Conservation (phyloP, 106 monocot genomes). For the Agapanthus africanus region DNA sequence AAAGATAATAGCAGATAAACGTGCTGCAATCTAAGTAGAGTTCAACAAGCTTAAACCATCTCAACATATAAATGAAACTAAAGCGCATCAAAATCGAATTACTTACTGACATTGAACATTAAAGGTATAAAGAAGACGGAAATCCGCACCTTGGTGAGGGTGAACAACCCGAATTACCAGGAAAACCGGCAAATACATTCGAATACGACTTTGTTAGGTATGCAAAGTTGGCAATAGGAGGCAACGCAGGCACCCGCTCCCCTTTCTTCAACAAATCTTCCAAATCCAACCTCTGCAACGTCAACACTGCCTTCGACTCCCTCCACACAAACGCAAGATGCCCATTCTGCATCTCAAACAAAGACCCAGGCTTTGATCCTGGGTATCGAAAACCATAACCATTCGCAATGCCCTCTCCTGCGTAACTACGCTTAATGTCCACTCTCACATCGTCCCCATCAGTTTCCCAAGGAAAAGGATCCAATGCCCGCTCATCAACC, state of each 20-base stretch:
- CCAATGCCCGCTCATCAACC: slow-evolving; percentile 36
- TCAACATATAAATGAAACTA: no score
- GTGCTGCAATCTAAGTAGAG: no score
- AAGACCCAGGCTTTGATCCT: slow-evolving; percentile 71
- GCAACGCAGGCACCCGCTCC: slow-evolving; percentile 53
- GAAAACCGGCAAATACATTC: slow-evolving; percentile 55
- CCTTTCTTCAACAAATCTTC: slow-evolving; percentile 65
- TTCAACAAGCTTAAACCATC: no score
- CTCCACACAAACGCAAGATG: slow-evolving; percentile 83
- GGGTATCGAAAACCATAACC: slow-evolving; percentile 88
- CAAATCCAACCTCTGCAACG: slow-evolving; percentile 62
- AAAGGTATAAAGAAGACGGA: no score
- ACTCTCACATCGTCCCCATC: slow-evolving; percentile 27
- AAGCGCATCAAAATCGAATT: no score
- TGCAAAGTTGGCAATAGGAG: slow-evolving; percentile 63
- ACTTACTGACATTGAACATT: no score
- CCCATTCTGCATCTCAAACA: slow-evolving; percentile 60
- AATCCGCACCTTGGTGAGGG: slow-evolving; percentile 29
- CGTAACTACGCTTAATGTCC: slow-evolving; percentile 34
- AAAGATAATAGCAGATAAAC: no score
- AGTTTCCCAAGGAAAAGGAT: slow-evolving; percentile 67
- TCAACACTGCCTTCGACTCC: slow-evolving; percentile 59
- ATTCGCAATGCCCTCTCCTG: slow-evolving; percentile 74
- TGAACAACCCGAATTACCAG: slow-evolving; percentile 20
- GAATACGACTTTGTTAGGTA: slow-evolving; percentile 83